Base-by-base conservation (phyloP, 768 basidiomycete genomes). In the Serendipita sp. region DNA sequence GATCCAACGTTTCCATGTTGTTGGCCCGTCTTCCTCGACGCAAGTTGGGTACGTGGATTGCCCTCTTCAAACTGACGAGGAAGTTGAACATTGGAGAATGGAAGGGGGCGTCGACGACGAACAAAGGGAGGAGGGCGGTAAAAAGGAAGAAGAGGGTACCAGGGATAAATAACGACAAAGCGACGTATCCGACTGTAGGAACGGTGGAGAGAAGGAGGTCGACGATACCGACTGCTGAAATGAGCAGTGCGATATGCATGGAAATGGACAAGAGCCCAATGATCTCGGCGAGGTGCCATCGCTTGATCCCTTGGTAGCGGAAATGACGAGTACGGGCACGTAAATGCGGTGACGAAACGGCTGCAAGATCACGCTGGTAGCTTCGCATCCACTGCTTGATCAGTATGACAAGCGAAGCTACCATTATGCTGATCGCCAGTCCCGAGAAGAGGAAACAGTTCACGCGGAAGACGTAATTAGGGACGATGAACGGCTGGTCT, bases 71-170 rank as follows among this genome's bases (percentile, higher is more conserved):
- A 11, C 11, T 9, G 48, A 24, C 11, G 11, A 51, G 48, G 28
- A 51, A 13, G 16, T 24, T 51, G 26, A 26, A 51, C 13, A 51
- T 14, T 16, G 48, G 48, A 9, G 48, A 11, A 11, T 43, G 48
- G 62, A 63, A 51, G 38, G 50, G 51, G 60, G 64, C 34, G 50
- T 58, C n/a, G 31, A 61, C 43, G 44, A 64, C 28, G 64, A 65
- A 43, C 44, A 62, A 20, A 51, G 62, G 48, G 61, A 62, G 20
- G 31, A 42, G 33, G 41, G 61, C 26, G 42, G 41, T 33, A 34
- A 28, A 34, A 51, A 63, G 24, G 64, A 51, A 16, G 42, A 51
- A 4, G 14, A 51, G 11, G 16, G 28, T 28, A 14, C 48, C 48
- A 11, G 28, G 9, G 13, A 51, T 24, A 26, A 51, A 51, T 9